Evolutionary conservation across 2,329 filamentous ascomycete genomes (phyloP), one percentile per base, ranked within the genome.

Genomic region (Rachicladosporium sp.): DNA sequence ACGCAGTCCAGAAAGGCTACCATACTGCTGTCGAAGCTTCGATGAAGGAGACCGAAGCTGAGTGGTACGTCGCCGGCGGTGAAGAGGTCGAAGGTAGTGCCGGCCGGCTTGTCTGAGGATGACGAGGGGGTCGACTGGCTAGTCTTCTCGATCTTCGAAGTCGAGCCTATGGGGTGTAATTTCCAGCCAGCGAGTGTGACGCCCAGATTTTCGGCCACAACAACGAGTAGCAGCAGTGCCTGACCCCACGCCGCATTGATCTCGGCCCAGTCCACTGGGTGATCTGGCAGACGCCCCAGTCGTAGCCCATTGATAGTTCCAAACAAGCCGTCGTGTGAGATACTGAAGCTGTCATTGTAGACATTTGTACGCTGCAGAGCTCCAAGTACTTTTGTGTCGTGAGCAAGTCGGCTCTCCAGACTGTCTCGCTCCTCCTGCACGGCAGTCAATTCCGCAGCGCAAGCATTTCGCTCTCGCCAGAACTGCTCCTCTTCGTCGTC

Each of bases 201-300:
- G 35, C 74, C 75, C 10, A 98, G 72, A 62, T 89, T 88, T 47
- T 95, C 87, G 35, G 88, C 86, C 11, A 98, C 86, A 0, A 89
- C 96, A 27, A 85, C 82, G 36, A 98, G 73, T 2, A 98, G 71
- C 13, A 98, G 68, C n/a, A 93, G 73, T 3, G 91, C 87, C 55
- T 96, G 89, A 4, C 91, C 91, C 88, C 89, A 95, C 10, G 91
- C 91, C 2, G 91, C 91, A 56, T 98, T 98, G 58, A 98, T 96
- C 63, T 98, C 91, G n/a, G 87, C 76, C 91, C 91, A 98, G 59
- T 95, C 91, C 15, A 98, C 91, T 2, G 86, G 83, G 37, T 83
- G 83, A 44, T 79, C 79, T 0, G 83, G 80, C n/a, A 94, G 67
- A 33, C 88, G 78, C 21, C 91, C 91, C 1, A 98, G 74, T 2